Percentiles rank a stretch among this genome's conserved stretches.
phyloP scores from a whole-genome alignment of 2,329 filamentous ascomycete species.

The Daldinia sp. region DNA sequence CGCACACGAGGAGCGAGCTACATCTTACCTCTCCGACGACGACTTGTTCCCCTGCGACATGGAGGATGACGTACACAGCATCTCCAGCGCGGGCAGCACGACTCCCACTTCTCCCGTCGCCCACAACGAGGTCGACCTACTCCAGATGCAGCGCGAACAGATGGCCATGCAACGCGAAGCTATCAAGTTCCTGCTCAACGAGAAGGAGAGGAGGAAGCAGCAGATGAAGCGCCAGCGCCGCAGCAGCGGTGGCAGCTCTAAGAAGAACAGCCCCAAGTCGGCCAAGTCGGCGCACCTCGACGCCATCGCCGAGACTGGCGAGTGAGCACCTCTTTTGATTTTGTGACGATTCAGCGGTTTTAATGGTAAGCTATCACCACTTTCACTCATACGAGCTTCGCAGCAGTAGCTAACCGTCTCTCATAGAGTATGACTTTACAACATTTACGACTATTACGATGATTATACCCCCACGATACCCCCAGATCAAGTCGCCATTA shows the following conservation, averaged over 20 bases:
- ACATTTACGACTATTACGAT: conserved; percentile 19
- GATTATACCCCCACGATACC: conserved; percentile 26
- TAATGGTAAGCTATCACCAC: conserved; percentile 40
- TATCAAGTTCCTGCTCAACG: conserved; percentile 57
- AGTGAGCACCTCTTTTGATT: conserved; percentile 47
- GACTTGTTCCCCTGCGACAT: conserved; percentile 65
- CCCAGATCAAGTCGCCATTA: conserved; percentile 6
- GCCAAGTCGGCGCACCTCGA: conserved; percentile 60
- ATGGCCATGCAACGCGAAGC: conserved; percentile 61
- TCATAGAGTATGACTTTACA: conserved; percentile 5
- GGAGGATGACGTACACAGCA: conserved; percentile 59
- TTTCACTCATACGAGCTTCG: background rate
- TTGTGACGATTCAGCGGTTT: conserved; percentile 39
- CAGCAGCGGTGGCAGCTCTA: conserved; percentile 49
- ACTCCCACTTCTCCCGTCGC: conserved; percentile 54
- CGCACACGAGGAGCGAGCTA: conserved; percentile 53
- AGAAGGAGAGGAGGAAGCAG: conserved; percentile 64
- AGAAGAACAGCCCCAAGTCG: conserved; percentile 58
- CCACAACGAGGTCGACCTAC: conserved; percentile 56
- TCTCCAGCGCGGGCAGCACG: conserved; percentile 54
- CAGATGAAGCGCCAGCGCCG: conserved; percentile 42
- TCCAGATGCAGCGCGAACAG: conserved; percentile 61
- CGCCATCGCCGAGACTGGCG: conserved; percentile 61
- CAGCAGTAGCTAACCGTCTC: background rate
- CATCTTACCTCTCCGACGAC: conserved; percentile 69